Percentiles rank a stretch among this genome's conserved stretches.
Evolutionary conservation across 2,329 filamentous ascomycete species (phyloP).

Genomic region (Celoporthe dispersa): DNA sequence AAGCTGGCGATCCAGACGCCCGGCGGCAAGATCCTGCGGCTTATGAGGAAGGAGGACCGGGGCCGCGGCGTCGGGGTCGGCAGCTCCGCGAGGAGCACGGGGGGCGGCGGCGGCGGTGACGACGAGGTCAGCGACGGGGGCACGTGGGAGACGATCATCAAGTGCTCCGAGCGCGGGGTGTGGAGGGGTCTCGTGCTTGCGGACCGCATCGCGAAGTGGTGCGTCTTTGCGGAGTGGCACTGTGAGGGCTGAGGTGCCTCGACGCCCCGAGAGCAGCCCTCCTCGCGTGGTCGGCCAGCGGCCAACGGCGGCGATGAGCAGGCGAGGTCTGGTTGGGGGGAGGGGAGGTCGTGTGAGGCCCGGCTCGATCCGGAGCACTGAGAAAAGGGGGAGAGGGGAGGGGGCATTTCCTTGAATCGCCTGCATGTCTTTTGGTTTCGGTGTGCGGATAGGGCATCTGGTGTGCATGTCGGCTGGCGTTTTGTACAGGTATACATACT

Average conservation of each 20-base stretch:
- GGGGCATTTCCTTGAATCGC: not conserved
- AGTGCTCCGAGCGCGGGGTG: conserved; percentile 79
- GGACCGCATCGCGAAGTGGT: conserved; percentile 84
- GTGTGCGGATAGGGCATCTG: not conserved
- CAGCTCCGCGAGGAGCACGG: conserved; percentile 35
- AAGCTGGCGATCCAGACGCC: conserved; percentile 96
- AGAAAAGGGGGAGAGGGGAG: too few species aligned
- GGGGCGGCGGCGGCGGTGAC: conserved; percentile 40
- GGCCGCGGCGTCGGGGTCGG: conserved; percentile 53
- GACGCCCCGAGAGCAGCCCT: not conserved
- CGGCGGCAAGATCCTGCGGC: conserved; percentile 87
- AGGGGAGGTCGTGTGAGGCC: not conserved
- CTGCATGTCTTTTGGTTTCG: not conserved
- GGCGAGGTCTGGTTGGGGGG: too few species aligned
- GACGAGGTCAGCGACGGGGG: conserved; percentile 71
- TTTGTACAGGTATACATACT: not conserved
- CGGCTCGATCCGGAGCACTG: not conserved
- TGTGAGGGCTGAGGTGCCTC: conserved; percentile 45
- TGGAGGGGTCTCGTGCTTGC: conserved; percentile 84
- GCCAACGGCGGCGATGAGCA: too few species aligned
- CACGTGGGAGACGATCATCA: conserved; percentile 89
- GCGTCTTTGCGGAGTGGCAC: conserved; percentile 89
- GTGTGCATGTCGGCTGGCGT: conserved; percentile 9
- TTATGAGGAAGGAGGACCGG: conserved; percentile 80
- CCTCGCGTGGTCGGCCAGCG: not conserved